Conservation (phyloP, 306 rosid genomes). For the Fragaria ananassa region DNA sequence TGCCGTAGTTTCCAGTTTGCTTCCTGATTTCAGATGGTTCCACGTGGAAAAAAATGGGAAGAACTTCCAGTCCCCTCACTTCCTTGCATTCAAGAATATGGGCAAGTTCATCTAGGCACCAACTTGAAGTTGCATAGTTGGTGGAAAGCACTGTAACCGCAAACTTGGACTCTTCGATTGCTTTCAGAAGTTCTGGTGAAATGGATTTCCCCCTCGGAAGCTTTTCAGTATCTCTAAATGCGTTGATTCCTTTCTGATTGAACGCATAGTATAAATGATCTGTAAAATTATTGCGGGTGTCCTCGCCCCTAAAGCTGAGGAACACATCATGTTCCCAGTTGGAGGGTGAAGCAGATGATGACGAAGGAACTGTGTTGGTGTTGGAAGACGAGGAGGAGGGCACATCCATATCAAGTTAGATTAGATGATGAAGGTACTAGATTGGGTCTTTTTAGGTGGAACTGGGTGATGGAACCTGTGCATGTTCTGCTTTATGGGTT, state of each 20-base stretch:
- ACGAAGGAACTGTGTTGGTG: not conserved
- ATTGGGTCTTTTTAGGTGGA: not conserved
- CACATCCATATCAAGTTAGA: not conserved
- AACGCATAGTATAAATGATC: not conserved
- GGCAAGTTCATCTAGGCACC: not conserved
- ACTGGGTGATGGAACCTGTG: too few relatives aligned
- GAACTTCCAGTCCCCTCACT: not conserved
- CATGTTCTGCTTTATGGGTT: too few relatives aligned
- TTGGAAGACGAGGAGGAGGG: not conserved
- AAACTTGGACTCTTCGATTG: not conserved
- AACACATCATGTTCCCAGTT: not conserved
- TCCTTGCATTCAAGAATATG: not conserved
- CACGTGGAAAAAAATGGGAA: constrained; percentile 1
- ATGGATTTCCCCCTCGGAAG: not conserved
- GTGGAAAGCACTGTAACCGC: not conserved
- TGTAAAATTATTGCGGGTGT: not conserved
- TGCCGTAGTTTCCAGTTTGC: not conserved
- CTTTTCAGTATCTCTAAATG: not conserved
- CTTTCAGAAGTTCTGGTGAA: not conserved
- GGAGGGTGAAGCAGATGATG: not conserved
- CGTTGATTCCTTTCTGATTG: not conserved
- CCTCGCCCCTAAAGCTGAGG: not conserved
- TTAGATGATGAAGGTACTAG: not conserved
- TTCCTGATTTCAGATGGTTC: not conserved
- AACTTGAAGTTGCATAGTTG: not conserved